These are phyloP conservation scores for Coemansia sp. DNA, from an alignment of 192 early-diverging fungal genomes.

Conservation along the genomic window DNA sequence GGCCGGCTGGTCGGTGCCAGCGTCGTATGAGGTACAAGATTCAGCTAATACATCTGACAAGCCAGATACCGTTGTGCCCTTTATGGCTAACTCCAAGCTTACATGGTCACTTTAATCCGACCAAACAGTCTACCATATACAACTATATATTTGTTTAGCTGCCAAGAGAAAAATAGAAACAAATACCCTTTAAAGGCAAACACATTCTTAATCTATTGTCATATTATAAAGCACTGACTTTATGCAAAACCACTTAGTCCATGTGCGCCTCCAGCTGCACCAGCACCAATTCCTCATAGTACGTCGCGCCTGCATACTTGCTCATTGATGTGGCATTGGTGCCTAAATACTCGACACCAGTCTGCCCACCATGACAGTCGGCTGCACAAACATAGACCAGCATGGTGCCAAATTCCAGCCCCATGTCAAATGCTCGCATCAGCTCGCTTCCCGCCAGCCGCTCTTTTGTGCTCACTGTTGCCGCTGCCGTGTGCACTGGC, in stretches of 20 bases:
- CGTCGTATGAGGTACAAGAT: slow-evolving; percentile 16
- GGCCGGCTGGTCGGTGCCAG: slow-evolving; percentile 22
- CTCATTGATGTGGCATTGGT: slow-evolving; percentile 17
- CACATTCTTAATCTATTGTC: too few species aligned
- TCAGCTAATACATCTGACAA: neutral
- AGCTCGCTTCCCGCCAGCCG: slow-evolving; percentile 28
- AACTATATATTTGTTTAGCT: too few species aligned
- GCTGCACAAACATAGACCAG: slow-evolving; percentile 75
- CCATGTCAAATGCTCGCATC: slow-evolving; percentile 60
- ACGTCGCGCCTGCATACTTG: slow-evolving; percentile 17
- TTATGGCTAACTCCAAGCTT: slow-evolving; percentile 71
- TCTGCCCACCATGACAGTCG: slow-evolving; percentile 67
- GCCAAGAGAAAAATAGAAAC: too few species aligned
- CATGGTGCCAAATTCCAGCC: slow-evolving; percentile 90
- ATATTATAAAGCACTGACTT: neutral
- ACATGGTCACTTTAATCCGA: slow-evolving; percentile 60
- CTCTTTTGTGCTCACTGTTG: neutral
- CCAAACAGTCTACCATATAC: neutral
- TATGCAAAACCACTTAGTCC: neutral
- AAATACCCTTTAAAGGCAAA: too few species aligned
- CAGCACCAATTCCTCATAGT: slow-evolving; percentile 45
- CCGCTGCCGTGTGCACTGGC: neutral
- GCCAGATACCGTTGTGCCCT: slow-evolving; percentile 72
- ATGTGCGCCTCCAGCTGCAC: slow-evolving; percentile 34
- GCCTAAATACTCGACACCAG: slow-evolving; percentile 30